Conservation (phyloP, 1,284 basidiomycete species). For the Ceratobasidium theobromae region DNA sequence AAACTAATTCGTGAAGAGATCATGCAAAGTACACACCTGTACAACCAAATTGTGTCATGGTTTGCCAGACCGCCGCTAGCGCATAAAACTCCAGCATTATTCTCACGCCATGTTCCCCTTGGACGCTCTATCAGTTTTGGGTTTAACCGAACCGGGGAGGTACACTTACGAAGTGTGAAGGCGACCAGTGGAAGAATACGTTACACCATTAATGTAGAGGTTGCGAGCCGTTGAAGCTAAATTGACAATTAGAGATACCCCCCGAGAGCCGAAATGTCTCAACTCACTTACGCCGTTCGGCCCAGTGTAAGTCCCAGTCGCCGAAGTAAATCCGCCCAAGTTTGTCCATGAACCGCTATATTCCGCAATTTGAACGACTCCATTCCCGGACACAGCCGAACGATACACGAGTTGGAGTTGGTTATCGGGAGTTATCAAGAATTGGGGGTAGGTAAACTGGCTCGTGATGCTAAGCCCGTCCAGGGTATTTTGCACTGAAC, state of each 20-base stretch:
- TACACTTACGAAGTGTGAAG: conserved; percentile 31
- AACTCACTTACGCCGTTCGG: conserved; percentile 32
- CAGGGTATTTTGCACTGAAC: conserved; percentile 27
- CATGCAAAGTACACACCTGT: not conserved
- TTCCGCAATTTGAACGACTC: conserved; percentile 28
- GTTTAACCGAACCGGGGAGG: not conserved
- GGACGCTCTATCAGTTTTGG: not conserved
- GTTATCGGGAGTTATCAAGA: conserved; percentile 34
- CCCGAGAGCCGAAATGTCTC: not conserved
- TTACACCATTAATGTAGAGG: conserved; percentile 36
- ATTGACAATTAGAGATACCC: not conserved
- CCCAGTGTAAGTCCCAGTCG: conserved; percentile 34
- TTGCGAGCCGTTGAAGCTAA: conserved; percentile 17
- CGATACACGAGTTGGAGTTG: conserved; percentile 35
- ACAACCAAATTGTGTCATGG: conserved; percentile 34
- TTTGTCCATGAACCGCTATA: conserved; percentile 33
- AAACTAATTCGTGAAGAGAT: not conserved
- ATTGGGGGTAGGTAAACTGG: conserved; percentile 36
- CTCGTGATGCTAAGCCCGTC: conserved; percentile 32
- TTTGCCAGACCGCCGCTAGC: conserved; percentile 33
- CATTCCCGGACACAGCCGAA: conserved; percentile 31
- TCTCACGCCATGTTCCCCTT: conserved; percentile 35
- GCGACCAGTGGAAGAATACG: conserved; percentile 31
- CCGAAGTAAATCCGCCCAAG: conserved; percentile 33
- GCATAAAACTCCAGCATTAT: conserved; percentile 31